Evolutionary conservation across 106 monocot species (phyloP), one percentile per base, ranked within the genome.

Genomic region (Posidonia australis): DNA sequence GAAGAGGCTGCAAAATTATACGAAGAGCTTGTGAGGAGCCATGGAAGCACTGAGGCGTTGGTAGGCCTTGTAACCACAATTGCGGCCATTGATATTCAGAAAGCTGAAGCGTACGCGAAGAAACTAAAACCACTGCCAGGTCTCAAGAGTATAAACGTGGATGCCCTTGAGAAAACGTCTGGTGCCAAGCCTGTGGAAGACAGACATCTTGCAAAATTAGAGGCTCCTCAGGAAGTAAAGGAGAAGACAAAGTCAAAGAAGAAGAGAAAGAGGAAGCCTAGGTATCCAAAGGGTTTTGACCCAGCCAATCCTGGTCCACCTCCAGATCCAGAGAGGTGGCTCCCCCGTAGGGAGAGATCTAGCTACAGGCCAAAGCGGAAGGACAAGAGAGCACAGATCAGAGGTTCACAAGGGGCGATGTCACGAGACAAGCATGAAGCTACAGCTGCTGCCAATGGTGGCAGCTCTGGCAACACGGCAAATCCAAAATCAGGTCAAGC

Each of bases 281-380:
- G 73, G 63, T 98, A 90, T 48, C 96, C 90, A 0, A 98, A 98
- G 70, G 90, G 96, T 9, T 98, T 85, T 23, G 98, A 98, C 71
- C 85, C 87, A 0, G 85, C 84, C 10, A 87, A 98, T 54, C 90
- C 98, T 1, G 98, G 98, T 9, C 98, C 98, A 13, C 84, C 84
- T 27, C 98, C 90, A 0, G 98, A 91, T 46, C 98, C 98, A 0
- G 98, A 98, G 61, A 90, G 98, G 56, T 98, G 98, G 98, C 73
- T 98, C 27, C 98, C 90, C 1, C 87, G 70, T 72, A 87, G 87
- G 66, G 90, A 98, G 67, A 82, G 98, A 19, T 98, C 98, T 5
- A 98, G 66, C 55, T 98, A 91, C 36, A 76, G 81, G 68, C 90
- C 98, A 0, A 90, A 78, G 76, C 83, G 90, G 78, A 98, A 91